Conservation (phyloP, 371 early-diverging fungal species). For the Mucor velutinosus region DNA sequence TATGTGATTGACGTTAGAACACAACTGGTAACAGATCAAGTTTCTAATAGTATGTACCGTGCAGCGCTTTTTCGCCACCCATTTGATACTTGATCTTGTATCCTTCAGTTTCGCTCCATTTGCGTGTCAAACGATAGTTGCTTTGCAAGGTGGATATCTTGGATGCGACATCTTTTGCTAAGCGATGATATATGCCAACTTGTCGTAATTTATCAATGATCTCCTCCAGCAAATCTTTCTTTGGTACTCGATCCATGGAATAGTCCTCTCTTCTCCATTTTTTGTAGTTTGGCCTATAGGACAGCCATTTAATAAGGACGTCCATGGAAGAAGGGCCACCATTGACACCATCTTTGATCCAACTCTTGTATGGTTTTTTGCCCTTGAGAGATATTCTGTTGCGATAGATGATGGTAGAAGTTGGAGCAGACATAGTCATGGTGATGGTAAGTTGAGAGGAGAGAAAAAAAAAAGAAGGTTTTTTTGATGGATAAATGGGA, state of each 20-base stretch:
- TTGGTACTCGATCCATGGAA: slow-evolving; percentile 34
- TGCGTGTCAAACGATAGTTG: slow-evolving; percentile 35
- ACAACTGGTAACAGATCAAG: background rate
- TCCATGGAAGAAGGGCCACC: slow-evolving; percentile 46
- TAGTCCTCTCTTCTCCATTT: slow-evolving; percentile 38
- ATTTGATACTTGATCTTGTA: slow-evolving; percentile 16
- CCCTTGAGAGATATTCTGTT: slow-evolving; percentile 11
- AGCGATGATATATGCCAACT: slow-evolving; percentile 39
- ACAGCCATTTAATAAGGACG: slow-evolving; percentile 35
- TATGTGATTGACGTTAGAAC: slow-evolving; percentile 3
- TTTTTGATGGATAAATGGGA: slow-evolving; percentile 2
- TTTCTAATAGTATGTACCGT: slow-evolving; percentile 22
- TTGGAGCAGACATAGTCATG: background rate
- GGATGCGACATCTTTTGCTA: slow-evolving; percentile 40
- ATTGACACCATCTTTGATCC: slow-evolving; percentile 43
- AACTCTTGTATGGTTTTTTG: slow-evolving; percentile 46
- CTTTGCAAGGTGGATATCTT: slow-evolving; percentile 47
- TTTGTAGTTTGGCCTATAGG: slow-evolving; percentile 31
- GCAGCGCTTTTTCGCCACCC: slow-evolving; percentile 29
- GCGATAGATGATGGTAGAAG: background rate
- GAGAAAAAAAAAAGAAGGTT: background rate
- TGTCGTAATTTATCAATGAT: slow-evolving; percentile 38
- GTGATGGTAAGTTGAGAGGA: background rate
- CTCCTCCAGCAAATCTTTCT: slow-evolving; percentile 37
- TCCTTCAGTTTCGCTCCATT: slow-evolving; percentile 40